Evolutionary conservation across 2,329 filamentous ascomycete species (phyloP), one percentile per base, ranked within the genome.

Genomic region (Leptographium galeiforme): DNA sequence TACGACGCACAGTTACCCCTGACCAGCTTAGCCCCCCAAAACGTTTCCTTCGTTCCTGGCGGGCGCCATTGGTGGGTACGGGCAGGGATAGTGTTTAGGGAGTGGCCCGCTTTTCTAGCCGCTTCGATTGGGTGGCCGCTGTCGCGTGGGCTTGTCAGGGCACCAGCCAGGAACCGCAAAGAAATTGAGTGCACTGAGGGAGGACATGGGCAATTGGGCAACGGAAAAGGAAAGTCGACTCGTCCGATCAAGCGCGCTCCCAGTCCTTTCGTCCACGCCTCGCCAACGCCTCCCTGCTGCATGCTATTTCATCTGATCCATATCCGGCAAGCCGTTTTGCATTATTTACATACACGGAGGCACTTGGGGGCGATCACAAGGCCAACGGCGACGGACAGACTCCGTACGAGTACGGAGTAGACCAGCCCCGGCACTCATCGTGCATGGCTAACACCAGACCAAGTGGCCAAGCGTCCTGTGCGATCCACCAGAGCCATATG

Each of bases 21-120:
- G 34, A 36, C 48, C 33, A 41, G 48, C 18, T 48, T 49, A 48
- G 49, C 54, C 50, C 50, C 25, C 25, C 44, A 53, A 53, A 57
- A 51, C 55, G 53, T 57, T 54, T 53, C 41, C 44, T 55, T 55
- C 50, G 48, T 51, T 46, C 53, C 53, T 55, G 41, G 44, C 50
- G 50, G 53, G 41, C 50, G 38, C 55, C 52, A 56, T 38, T 25
- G 25, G 50, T 50, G 47, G 51, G 34, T 47, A 49, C 51, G 44
- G 51, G 43, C 55, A 54, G 48, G 55, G 55, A 40, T 54, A 30
- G 40, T 18, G 30, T 40, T 33, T 25, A 25, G 46, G 49, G 34
- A 13, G 8, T 2, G 8, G 44, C 34, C 51, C 53, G 19, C 40
- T 14, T 46, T 30, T 52, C 47, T 34, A 36, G 19, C 47, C n/a